Percentiles rank a stretch among this genome's conserved stretches.
phyloP scores from a whole-genome alignment of 768 basidiomycete species.

The Mycena maculata region DNA sequence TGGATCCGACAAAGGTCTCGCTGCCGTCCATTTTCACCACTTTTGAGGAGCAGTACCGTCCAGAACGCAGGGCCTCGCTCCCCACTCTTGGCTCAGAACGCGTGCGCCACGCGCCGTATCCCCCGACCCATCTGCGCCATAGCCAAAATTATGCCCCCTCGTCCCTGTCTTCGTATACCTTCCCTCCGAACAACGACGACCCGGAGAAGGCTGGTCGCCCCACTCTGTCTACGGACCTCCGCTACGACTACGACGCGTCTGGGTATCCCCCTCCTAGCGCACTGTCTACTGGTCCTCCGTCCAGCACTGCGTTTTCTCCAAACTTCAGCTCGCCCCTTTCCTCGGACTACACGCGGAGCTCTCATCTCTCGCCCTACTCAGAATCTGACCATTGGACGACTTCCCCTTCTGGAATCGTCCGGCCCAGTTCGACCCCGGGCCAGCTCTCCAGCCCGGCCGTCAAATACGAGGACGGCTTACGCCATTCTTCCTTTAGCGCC shows the following conservation, averaged over 20 bases:
- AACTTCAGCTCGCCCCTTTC: constrained; percentile 59
- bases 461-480: constrained; percentile 79
- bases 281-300: constrained; percentile 62
- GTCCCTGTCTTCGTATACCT: constrained; percentile 62
- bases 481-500: constrained; percentile 75
- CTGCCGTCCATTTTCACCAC: constrained; percentile 80
- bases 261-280: constrained; percentile 59
- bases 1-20: constrained; percentile 67
- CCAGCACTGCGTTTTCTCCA: constrained; percentile 61
- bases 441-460: constrained; percentile 64
- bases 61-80: constrained; percentile 73
- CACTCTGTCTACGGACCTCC: constrained; percentile 61
- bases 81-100: constrained; percentile 71
- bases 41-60: constrained; percentile 70
- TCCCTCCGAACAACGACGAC: constrained; percentile 63
- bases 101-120: constrained; percentile 68
- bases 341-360: constrained; percentile 60
- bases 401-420: constrained; percentile 68
- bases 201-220: constrained; percentile 55
- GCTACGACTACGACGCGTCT: constrained; percentile 55
- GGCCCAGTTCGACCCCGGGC: constrained; percentile 75
- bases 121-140: constrained; percentile 57
- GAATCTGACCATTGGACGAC: constrained; percentile 68
- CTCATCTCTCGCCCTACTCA: constrained; percentile 57
- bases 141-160: constrained; percentile 56